Conservation (phyloP, 805 yeast genomes). For the Candida piceae region DNA sequence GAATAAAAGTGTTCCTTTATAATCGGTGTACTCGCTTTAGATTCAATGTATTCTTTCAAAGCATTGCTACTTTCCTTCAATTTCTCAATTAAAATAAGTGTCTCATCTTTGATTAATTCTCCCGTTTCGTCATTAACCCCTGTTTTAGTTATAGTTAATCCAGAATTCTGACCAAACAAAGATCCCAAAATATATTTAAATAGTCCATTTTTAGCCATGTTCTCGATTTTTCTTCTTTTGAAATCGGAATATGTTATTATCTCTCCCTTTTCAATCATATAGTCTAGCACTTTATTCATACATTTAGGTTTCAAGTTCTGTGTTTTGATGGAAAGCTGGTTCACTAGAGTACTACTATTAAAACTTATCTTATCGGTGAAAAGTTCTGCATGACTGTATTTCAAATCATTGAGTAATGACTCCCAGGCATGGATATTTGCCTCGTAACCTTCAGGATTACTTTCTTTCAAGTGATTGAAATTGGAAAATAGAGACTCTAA, state of each 20-base stretch:
- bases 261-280: conserved; percentile 17
- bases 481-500: conserved; percentile 45
- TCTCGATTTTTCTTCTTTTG: too few relatives aligned
- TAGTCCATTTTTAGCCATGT: too few relatives aligned
- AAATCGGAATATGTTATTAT: conserved; percentile 20
- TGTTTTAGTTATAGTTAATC: too few relatives aligned
- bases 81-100: too few relatives aligned
- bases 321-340: conserved; percentile 10
- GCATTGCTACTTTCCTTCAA: too few relatives aligned
- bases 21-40: conserved; percentile 10
- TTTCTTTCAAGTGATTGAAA: conserved; percentile 36
- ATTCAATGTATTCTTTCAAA: conserved; percentile 4
- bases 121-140: conserved; percentile 17
- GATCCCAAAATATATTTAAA: too few relatives aligned
- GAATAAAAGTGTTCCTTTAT: conserved; percentile 11
- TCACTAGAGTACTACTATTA: conserved; percentile 13
- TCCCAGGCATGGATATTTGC: conserved; percentile 48
- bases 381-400: conserved; percentile 14
- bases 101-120: conserved; percentile 13
- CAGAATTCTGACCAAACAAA: too few relatives aligned
- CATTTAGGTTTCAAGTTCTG: conserved; percentile 21
- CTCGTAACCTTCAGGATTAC: conserved; percentile 43
- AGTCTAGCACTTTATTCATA: conserved; percentile 21
- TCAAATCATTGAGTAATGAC: conserved; percentile 28
- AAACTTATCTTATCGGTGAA: conserved; percentile 25